These are phyloP conservation scores for Lentithecium fluviatile DNA, from an alignment of 495 filamentous ascomycete genomes.

Conservation along the genomic window DNA sequence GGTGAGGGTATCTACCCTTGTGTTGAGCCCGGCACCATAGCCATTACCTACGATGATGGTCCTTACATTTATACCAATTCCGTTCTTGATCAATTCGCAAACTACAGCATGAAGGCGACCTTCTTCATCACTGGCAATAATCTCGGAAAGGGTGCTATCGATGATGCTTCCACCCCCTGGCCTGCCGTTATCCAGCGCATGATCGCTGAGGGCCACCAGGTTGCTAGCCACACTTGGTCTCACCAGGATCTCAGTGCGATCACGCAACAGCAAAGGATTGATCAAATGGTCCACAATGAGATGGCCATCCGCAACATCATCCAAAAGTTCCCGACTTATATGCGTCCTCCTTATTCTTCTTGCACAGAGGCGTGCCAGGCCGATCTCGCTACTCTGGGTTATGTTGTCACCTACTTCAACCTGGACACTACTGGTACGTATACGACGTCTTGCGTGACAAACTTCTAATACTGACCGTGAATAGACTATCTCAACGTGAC, in stretches of 20 bases:
- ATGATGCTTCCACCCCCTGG: conserved; percentile 58
- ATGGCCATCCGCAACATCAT: conserved; percentile 75
- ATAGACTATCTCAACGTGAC: conserved; percentile 66
- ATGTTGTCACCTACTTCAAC: conserved; percentile 72
- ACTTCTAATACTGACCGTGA: background rate
- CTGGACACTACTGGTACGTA: conserved; percentile 61
- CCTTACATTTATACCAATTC: conserved; percentile 67
- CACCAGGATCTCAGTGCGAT: conserved; percentile 67
- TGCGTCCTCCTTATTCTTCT: conserved; percentile 78
- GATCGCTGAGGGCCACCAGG: conserved; percentile 70
- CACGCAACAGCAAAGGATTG: conserved; percentile 53
- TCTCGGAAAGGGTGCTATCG: conserved; percentile 67
- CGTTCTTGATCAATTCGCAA: conserved; percentile 65
- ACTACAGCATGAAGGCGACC: conserved; percentile 65
- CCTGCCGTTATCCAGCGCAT: conserved; percentile 66
- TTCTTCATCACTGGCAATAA: conserved; percentile 80
- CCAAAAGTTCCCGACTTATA: conserved; percentile 79
- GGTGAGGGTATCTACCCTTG: conserved; percentile 67
- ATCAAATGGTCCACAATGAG: conserved; percentile 75
- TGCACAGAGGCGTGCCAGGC: conserved; percentile 61
- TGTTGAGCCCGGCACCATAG: conserved; percentile 59
- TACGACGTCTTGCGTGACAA: background rate
- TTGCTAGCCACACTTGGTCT: conserved; percentile 83
- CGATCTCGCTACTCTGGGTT: conserved; percentile 64
- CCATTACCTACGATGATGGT: conserved; percentile 77